Evolutionary conservation across 305 asterid genomes (phyloP).

Genomic region (Lippia alba): DNA sequence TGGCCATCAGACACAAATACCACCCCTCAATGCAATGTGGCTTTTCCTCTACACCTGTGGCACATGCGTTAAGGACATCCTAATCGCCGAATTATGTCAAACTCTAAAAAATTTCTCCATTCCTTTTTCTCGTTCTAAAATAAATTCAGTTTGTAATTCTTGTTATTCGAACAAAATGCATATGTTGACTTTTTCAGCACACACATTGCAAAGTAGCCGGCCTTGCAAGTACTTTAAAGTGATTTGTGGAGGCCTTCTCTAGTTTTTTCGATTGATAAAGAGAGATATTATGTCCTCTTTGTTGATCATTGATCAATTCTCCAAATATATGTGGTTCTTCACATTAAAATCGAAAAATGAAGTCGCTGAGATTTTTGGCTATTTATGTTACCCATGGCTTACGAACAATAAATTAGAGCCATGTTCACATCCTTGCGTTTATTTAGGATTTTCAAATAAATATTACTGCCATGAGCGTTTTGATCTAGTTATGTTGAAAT

Average conservation of each 20-base stretch:
- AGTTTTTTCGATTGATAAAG: background rate
- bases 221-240: background rate
- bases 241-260: slow-evolving; percentile 18
- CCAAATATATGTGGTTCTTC: background rate
- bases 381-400: background rate
- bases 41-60: background rate
- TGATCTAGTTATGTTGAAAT: background rate
- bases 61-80: background rate
- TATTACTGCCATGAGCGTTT: slow-evolving; percentile 4
- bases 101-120: background rate
- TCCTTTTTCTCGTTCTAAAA: background rate
- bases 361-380: background rate
- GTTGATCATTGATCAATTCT: background rate
- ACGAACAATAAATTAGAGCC: background rate
- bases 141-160: background rate
- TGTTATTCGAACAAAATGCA: background rate
- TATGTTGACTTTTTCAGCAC: background rate
- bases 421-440: background rate
- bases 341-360: background rate
- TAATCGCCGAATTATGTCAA: background rate
- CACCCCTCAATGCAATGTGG: background rate
- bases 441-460: background rate
- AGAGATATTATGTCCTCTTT: background rate
- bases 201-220: background rate
- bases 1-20: too few species aligned